Base-by-base conservation (phyloP, 2,329 filamentous ascomycete species). In the Neocucurbitaria cava region DNA sequence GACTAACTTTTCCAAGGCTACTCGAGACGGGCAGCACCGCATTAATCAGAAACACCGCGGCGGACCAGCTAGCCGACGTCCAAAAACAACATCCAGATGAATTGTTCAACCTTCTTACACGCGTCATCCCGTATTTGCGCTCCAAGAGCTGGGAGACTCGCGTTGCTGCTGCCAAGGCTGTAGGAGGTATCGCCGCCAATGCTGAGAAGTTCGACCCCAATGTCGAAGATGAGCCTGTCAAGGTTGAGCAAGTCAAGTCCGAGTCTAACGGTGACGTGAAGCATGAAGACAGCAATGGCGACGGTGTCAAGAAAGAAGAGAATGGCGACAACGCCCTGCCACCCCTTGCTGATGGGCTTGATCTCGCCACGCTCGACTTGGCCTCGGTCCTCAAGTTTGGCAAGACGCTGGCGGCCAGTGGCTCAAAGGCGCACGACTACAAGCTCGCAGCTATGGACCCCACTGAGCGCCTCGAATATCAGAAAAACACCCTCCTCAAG, bases 21-120 rank as follows among this genome's bases (percentile, higher is more conserved):
- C 88, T 99, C 68, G 95, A 99, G 83, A 98, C 95, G 53, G 95
- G 95, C 68, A 98, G 94, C 79, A 99, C 95, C 56, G 89, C 90
- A 73, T 83, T 99, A 64, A 98, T 99, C 73, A 89, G 96, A 65
- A 96, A 97, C 73, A 99, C 95, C 59, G 96, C 95, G 59, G 95
- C 96, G 58, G 92, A 96, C 72, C 95, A 99, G 79, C 85, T 99
- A 60, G 95, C 93, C 58, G 95, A 99, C 78, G 95, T 96, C 77
- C 96, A 99, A 78, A 98, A 97, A 75, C 91, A 95, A 76, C 95
- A 98, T 69, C 95, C 95, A 0, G 94, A 99, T 78, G 96, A 99
- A 76, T 82, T 99, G 1, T 98, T 98, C 79, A 97, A 98, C 72
- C 84, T 99, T 6, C 84, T 99, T 11, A 94, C 92, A 26, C 85